Evolutionary conservation across 176 grass and related monocot genomes (phyloP), one percentile per base, ranked within the genome.

Genomic region (Saccharum officinarum): DNA sequence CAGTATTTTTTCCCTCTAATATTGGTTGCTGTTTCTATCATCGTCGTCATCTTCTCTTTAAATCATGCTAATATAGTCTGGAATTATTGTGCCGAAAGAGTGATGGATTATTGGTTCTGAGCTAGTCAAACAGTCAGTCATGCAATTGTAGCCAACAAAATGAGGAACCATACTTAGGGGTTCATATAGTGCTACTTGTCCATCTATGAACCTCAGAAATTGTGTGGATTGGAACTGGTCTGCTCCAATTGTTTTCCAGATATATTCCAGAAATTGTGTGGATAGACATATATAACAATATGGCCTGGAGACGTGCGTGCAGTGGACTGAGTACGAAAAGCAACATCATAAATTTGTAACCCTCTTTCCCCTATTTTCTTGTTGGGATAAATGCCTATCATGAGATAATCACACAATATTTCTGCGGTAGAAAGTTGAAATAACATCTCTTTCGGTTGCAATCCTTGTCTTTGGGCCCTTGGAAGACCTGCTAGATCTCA

Each of bases 401-500:
- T n/a, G 47, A 18, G 38, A 3, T 60, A 33, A 46, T 28, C 12
- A 25, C 52, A 72, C 10, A 52, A 5, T 65, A 13, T 18, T 20
- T 74, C 14, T 74, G 45, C 13, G 22, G 46, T 23, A 67, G 82
- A 86, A 26, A 79, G 78, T 72, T 79, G 54, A 72, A 82, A 77
- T 18, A 47, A 11, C 10, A 46, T 28, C n/a, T 3, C 67, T 67
- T 30, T 83, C 36, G 0, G 55, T 79, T 67, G 36, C 74, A 68
- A 64, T 75, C 84, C 7, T n/a, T 73, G 68, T 62, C 76, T 8
- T 10, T 8, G 60, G n/a, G 22, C 66, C 57, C 38, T 79, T 7
- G 20, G 55, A 73, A 38, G 46, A 67, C n/a, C 20, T 38, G 9
- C 49, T 62, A 26, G 45, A 75, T 77, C 3, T 38, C 23, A 9